Evolutionary conservation across 1,139 yeast species (phyloP), one percentile per base, ranked within the genome.

Genomic region (Nakaseomyces sp.): DNA sequence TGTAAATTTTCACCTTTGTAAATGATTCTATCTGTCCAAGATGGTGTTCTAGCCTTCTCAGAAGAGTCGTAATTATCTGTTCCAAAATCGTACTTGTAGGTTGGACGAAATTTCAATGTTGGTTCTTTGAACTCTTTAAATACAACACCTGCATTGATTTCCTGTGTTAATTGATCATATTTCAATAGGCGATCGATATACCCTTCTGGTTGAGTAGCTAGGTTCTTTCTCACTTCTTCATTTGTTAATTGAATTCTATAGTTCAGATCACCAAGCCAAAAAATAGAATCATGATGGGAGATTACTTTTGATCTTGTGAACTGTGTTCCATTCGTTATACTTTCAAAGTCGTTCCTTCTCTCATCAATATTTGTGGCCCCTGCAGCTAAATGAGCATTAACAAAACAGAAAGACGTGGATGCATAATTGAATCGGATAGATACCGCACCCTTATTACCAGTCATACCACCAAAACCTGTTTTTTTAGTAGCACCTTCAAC

Each of bases 371-470:
- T 81, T 22, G 74, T 71, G 43, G 81, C 78, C 2, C 99, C 98
- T 0, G 98, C 97, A 1, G 98, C 96, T 50, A 79, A 70, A 69
- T 93, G 99, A 8, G 93, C 83, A 41, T 88, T 83, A 26, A 86
- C 80, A 61, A 86, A 80, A 58, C 95, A 84, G 49, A 85, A 70
- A 0, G 84, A 73, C 1, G 91, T 76, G 41, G 80, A 80, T n/a
- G 87, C 87, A 51, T 83, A 76, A 45, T 80, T 73, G 63, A 91
- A 79, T 50, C 96, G 71, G 10, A 89, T 83, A 0, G 95, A 88
- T 41, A 87, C 81, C 2, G 91, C 96, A 25, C 99, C 99, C 63
- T 93, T 93, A 58, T 93, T 93, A 18, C 98, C 97, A 33, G 96
- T 83, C 58, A 87, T 77, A 18, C 97, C 97, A 19, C 95, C 96